Base-by-base conservation (phyloP, 148 eudicot species). In the Spergularia marina region DNA sequence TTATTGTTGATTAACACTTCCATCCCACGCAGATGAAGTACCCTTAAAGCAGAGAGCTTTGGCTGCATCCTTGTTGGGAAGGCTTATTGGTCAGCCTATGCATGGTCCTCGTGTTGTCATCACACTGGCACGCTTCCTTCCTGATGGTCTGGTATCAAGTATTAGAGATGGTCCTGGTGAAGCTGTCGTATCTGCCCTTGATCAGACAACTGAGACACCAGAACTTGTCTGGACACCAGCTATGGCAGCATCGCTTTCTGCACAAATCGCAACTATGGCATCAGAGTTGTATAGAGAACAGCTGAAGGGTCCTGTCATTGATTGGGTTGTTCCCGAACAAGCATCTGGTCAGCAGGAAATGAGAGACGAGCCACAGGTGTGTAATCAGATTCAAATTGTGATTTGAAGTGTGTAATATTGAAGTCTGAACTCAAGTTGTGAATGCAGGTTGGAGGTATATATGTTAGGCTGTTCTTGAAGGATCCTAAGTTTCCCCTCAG, bases 141-240 rank as follows among this genome's bases (percentile, higher is more conserved):
- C 99, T 30, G 99, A 96, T 83, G 99, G 99, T 75, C 81, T 96
- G 58, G 93, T 96, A 64, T 92, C 99, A 59, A 78, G 85, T 52
- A 88, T 96, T 79, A 88, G 89, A 84, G 98, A 96, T 81, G 99
- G 99, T 64, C 99, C 99, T 80, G 99, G 99, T 79, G 99, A 96
- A 91, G 90, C 94, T 73, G 98, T 92, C 71, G 92, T 96, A 58
- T 82, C 62, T 78, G 91, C 90, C 71, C 90, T 96, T 76, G 99
- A 96, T 72, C 96, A 92, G 84, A 91, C 97, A 67, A 90, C 99
- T 18, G 99, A 96, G 87, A 96, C 99, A 44, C 99, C 99, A 71
- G 99, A 96, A 78, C 99, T 96, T 74, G 99, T 96, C 12, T 96
- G 99, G 99, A 96, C 99, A 52, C 93, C 99, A 34, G 99, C 99